phyloP scores from a whole-genome alignment of 2,329 filamentous ascomycete species.

The Coniochaeta hoffmannii region DNA sequence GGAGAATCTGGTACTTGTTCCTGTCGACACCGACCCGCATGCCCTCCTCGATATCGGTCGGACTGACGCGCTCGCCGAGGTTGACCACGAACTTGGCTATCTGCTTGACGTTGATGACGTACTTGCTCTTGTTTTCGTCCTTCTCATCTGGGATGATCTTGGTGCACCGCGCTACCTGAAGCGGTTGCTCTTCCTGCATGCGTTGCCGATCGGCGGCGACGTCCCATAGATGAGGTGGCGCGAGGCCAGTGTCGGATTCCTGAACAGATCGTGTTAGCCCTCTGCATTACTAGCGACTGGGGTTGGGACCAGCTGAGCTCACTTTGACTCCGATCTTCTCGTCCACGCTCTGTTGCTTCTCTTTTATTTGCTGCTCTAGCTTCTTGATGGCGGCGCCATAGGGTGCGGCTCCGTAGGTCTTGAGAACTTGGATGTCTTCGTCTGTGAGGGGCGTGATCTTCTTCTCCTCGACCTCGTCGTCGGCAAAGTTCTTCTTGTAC shows the following conservation, averaged over 20 bases:
- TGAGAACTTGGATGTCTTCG: conserved; percentile 98
- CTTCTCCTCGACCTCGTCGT: conserved; percentile 98
- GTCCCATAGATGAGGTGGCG: conserved; percentile 98
- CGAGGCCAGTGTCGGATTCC: conserved; percentile 98
- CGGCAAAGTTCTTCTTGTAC: conserved; percentile 93
- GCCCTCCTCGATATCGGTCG: conserved; percentile 98
- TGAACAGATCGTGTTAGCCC: conserved; percentile 30
- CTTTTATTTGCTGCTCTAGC: conserved; percentile 98
- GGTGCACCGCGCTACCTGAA: conserved; percentile 95
- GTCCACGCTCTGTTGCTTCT: conserved; percentile 95
- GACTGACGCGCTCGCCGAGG: conserved; percentile 90
- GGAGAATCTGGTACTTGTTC: conserved; percentile 98
- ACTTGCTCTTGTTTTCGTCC: conserved; percentile 97
- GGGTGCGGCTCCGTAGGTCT: conserved; percentile 95
- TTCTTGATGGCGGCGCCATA: conserved; percentile 93
- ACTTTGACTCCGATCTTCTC: conserved; percentile 94
- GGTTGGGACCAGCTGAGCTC: conserved; percentile 11
- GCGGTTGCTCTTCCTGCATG: conserved; percentile 95
- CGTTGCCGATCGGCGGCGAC: conserved; percentile 95
- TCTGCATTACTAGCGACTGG: conserved; percentile 7
- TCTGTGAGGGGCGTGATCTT: conserved; percentile 97
- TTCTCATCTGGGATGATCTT: conserved; percentile 98
- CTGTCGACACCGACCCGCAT: conserved; percentile 98
- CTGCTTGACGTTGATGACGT: conserved; percentile 99
- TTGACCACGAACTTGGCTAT: conserved; percentile 99